Evolutionary conservation across 2,329 filamentous ascomycete species (phyloP), one percentile per base, ranked within the genome.

Genomic region (Cercospora sojina): DNA sequence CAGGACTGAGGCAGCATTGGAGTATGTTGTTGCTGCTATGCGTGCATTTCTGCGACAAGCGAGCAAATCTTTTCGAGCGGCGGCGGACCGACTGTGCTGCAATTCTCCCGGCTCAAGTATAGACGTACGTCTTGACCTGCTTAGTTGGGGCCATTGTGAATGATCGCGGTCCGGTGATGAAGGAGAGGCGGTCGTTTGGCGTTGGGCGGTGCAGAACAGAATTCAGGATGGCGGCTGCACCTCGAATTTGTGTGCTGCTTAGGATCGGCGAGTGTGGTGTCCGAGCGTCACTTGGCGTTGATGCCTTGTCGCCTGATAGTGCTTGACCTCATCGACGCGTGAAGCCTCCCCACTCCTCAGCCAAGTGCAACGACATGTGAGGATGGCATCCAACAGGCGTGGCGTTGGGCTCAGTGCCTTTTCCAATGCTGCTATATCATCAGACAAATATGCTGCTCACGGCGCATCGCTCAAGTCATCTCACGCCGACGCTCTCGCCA

Each of bases 321-420:
- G 7, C 35, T 23, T 9, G 12, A 38, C 38, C 25, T 64, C 41
- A 43, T 43, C 41, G 32, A 29, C 13, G 12, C 5, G 12, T 38
- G 55, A 49, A 43, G 35, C 25, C 25, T 25, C 27, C 13, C 18
- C 31, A 29, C 43, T 38, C 43, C 47, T 23, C 47, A 31, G 43
- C 20, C 25, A 20, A 51, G 8, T 23, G 51, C 20, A 56, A 35
- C 29, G 31, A 43, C 43, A 69, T 66, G 53, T 64, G 43, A 66
- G n/a, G n/a, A 83, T 83, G 81, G 77, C 80, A 66, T 80, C 78
- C 65, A 79, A 78, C 70, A 89, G 90, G 74, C 92, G 92, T 80
- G 92, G 92, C 70, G 92, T 97, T 67, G 94, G 94, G 75, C 88
- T 98, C 65, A 93, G 90, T 32, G 93, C 93, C 77, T 96, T 97